A percentile compares a stretch with the other conserved stretches of the same genome.
Evolutionary conservation across 805 yeast genomes (phyloP).

Genomic region (Kazachstania taianensis): DNA sequence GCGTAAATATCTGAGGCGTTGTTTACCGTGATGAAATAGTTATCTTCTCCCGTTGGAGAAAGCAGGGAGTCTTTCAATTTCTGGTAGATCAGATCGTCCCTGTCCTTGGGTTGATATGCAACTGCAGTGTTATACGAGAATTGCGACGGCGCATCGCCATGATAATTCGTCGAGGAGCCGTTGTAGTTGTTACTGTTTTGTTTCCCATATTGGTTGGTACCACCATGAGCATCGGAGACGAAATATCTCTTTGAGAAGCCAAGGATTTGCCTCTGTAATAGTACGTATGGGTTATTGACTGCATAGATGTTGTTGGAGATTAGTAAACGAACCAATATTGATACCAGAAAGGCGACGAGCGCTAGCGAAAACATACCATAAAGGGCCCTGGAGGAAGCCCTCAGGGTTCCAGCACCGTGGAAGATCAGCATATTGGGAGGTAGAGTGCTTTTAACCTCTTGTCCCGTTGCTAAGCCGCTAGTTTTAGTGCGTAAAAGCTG

Average conservation of each 20-base stretch:
- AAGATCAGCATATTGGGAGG: slow-evolving; percentile 12
- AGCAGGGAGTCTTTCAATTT: slow-evolving; percentile 27
- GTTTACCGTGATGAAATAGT: slow-evolving; percentile 40
- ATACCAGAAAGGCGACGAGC: slow-evolving; percentile 1
- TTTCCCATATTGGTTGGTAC: slow-evolving; percentile 1
- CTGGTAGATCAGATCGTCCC: slow-evolving; percentile 40
- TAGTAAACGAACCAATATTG: slow-evolving; percentile 10
- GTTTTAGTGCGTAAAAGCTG: not conserved
- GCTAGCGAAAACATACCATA: slow-evolving; percentile 19
- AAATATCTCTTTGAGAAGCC: slow-evolving; percentile 13
- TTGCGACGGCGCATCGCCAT: slow-evolving; percentile 10
- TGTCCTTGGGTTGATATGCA: slow-evolving; percentile 64
- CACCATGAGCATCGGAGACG: slow-evolving; percentile 9
- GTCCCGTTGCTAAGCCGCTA: no score
- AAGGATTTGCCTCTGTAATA: slow-evolving; percentile 6
- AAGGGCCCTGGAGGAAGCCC: slow-evolving; percentile 5
- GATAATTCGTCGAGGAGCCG: not conserved
- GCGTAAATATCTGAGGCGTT: slow-evolving; percentile 34
- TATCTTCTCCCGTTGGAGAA: slow-evolving; percentile 75
- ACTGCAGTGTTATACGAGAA: slow-evolving; percentile 49
- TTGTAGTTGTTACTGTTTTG: not conserved
- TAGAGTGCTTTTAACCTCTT: no score
- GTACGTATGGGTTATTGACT: slow-evolving; percentile 3
- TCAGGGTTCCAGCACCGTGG: slow-evolving; percentile 9
- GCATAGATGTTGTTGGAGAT: slow-evolving; percentile 5